These are phyloP conservation scores for Kodamaea lidongshanica DNA, from an alignment of 805 yeast species.

Conservation along the genomic window DNA sequence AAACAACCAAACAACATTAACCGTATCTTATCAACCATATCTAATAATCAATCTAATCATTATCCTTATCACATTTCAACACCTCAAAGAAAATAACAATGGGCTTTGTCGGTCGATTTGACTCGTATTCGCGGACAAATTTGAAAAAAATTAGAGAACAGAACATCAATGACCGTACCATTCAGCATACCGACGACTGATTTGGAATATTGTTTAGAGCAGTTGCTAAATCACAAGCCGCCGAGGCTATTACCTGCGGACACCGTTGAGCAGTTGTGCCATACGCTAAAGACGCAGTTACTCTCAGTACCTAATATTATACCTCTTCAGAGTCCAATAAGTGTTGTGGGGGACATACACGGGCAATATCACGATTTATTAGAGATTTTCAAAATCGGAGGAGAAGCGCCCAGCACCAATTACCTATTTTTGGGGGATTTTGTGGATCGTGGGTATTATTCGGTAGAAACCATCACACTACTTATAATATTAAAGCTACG, in stretches of 20 bases:
- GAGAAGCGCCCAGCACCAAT: slow-evolving; percentile 87
- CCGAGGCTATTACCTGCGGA: slow-evolving; percentile 38
- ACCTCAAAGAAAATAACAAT: too few relatives aligned
- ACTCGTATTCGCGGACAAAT: too few relatives aligned
- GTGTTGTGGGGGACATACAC: slow-evolving; percentile 96
- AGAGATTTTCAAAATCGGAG: slow-evolving; percentile 92
- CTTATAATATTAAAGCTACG: slow-evolving; percentile 77
- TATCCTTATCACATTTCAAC: too few relatives aligned
- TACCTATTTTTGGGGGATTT: slow-evolving; percentile 92
- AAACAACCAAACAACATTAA: too few relatives aligned
- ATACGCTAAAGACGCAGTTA: slow-evolving; percentile 74
- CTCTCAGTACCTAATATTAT: slow-evolving; percentile 82
- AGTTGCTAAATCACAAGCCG: slow-evolving; percentile 35
- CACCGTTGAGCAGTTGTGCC: slow-evolving; percentile 37
- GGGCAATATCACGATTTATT: slow-evolving; percentile 93
- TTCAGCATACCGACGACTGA: slow-evolving; percentile 30
- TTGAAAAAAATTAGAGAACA: too few relatives aligned
- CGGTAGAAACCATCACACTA: slow-evolving; percentile 86
- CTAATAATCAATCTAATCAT: too few relatives aligned
- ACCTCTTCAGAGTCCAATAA: slow-evolving; percentile 76
- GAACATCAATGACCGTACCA: slow-evolving; percentile 34
- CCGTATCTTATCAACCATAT: too few relatives aligned
- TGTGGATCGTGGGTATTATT: slow-evolving; percentile 91
- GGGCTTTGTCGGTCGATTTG: too few relatives aligned
- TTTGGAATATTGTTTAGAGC: slow-evolving; percentile 39